Evolutionary conservation across 1,284 basidiomycete genomes (phyloP).

Genomic region (Bjerkandera adusta): DNA sequence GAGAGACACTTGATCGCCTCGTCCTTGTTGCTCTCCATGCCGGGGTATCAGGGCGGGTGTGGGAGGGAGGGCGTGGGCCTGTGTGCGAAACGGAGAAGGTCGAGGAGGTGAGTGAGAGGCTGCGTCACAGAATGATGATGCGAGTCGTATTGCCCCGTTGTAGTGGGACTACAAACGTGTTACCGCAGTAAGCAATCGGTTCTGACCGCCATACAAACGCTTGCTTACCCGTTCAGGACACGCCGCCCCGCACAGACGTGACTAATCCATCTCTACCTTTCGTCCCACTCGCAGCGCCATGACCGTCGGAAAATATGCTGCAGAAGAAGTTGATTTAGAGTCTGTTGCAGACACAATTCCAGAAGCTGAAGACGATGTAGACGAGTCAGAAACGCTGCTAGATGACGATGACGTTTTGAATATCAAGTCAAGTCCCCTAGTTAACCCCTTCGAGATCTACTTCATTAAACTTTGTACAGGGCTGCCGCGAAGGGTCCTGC

Average conservation of each 20-base stretch:
- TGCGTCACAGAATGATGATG: too few species aligned
- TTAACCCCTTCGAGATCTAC: not conserved
- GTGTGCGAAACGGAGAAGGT: constrained; percentile 6
- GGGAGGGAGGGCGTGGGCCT: constrained; percentile 10
- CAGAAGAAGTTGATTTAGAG: too few species aligned
- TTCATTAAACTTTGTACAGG: not conserved
- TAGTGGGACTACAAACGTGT: too few species aligned
- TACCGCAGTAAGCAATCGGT: too few species aligned
- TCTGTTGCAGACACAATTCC: not conserved
- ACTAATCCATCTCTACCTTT: too few species aligned
- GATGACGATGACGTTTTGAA: not conserved
- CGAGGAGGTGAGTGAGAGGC: too few species aligned
- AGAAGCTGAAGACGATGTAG: not conserved
- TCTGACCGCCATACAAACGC: too few species aligned
- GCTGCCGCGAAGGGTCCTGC: not conserved
- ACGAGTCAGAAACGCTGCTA: not conserved
- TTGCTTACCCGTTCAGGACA: too few species aligned
- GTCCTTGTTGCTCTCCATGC: constrained; percentile 89
- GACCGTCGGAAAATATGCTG: too few species aligned
- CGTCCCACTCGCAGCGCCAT: too few species aligned
- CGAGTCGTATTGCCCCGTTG: too few species aligned
- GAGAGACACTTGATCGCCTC: constrained; percentile 80
- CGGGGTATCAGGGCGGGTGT: constrained; percentile 1
- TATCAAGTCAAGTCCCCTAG: not conserved
- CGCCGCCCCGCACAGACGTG: too few species aligned